These are phyloP conservation scores for Penicillium bialowiezense DNA, from an alignment of 495 filamentous ascomycete species.

Conservation along the genomic window DNA sequence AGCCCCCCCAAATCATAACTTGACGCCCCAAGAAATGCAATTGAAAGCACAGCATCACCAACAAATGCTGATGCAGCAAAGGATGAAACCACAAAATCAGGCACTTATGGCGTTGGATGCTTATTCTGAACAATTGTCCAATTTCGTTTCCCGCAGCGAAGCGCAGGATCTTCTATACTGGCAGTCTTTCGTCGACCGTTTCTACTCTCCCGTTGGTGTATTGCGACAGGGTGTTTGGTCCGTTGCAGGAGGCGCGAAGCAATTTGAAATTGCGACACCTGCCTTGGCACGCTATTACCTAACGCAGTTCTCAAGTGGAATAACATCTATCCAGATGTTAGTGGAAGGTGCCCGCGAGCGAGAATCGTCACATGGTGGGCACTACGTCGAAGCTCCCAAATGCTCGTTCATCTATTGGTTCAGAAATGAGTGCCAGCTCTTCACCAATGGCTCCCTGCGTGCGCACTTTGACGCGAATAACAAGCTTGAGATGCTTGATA, in stretches of 20 bases:
- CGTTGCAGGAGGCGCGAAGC: slow-evolving; percentile 54
- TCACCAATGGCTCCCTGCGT: slow-evolving; percentile 58
- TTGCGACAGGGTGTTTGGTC: slow-evolving; percentile 63
- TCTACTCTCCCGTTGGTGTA: slow-evolving; percentile 69
- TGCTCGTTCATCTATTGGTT: slow-evolving; percentile 73
- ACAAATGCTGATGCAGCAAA: slow-evolving; percentile 51
- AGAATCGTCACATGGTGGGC: slow-evolving; percentile 55
- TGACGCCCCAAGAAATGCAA: slow-evolving; percentile 41
- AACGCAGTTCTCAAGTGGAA: slow-evolving; percentile 79
- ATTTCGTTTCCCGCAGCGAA: slow-evolving; percentile 54
- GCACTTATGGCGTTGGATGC: slow-evolving; percentile 62
- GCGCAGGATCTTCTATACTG: slow-evolving; percentile 66
- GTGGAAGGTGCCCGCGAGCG: slow-evolving; percentile 57
- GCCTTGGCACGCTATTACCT: slow-evolving; percentile 77
- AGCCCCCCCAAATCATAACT: slow-evolving; percentile 39
- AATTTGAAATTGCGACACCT: slow-evolving; percentile 73
- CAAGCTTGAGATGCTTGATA: slow-evolving; percentile 71
- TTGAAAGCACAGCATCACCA: slow-evolving; percentile 46
- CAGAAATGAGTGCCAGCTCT: slow-evolving; percentile 66
- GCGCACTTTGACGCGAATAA: slow-evolving; percentile 66
- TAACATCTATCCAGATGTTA: slow-evolving; percentile 74
- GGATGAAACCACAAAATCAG: slow-evolving; percentile 53
- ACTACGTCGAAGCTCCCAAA: slow-evolving; percentile 60
- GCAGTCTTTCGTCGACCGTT: slow-evolving; percentile 69
- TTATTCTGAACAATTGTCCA: slow-evolving; percentile 69